Percentiles rank a stretch among this genome's conserved stretches.
Evolutionary conservation across 1,284 basidiomycete species (phyloP).

Genomic region (Microbotryomycetes sp.): DNA sequence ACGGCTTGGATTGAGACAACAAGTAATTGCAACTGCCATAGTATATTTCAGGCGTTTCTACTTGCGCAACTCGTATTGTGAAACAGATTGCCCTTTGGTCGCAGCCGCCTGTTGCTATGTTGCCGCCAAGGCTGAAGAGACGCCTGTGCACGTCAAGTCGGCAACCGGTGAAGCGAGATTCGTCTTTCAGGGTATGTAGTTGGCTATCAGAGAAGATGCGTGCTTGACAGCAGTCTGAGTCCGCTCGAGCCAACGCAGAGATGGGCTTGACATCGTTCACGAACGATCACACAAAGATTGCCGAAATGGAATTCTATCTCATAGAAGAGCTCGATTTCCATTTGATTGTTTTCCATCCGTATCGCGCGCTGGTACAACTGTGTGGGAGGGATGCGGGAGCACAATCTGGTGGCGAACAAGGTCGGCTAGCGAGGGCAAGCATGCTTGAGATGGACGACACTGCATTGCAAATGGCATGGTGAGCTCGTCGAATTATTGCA

Average conservation of each 20-base stretch:
- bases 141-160: conserved; percentile 87
- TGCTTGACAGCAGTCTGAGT: not conserved
- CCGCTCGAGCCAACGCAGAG: conserved; percentile 28
- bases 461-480: conserved; percentile 66
- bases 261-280: conserved; percentile 64
- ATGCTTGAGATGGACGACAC: conserved; percentile 59
- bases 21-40: conserved; percentile 85
- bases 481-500: conserved; percentile 21
- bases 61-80: conserved; percentile 83
- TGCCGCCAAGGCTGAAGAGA: conserved; percentile 94
- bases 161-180: conserved; percentile 75
- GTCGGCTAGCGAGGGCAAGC: conserved; percentile 44
- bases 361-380: conserved; percentile 73
- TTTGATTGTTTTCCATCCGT: conserved; percentile 87
- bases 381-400: conserved; percentile 50
- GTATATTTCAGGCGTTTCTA: conserved; percentile 95
- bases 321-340: conserved; percentile 95
- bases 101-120: conserved; percentile 90
- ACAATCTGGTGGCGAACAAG: conserved; percentile 11
- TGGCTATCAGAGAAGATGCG: not conserved
- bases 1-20: conserved; percentile 72
- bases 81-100: conserved; percentile 88
- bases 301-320: conserved; percentile 98
- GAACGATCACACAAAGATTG: conserved; percentile 71
- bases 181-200: conserved; percentile 66